Percentiles rank a stretch among this genome's conserved stretches.
Conservation (phyloP, 257 asterid genomes). For the Scutellaria baicalensis region DNA sequence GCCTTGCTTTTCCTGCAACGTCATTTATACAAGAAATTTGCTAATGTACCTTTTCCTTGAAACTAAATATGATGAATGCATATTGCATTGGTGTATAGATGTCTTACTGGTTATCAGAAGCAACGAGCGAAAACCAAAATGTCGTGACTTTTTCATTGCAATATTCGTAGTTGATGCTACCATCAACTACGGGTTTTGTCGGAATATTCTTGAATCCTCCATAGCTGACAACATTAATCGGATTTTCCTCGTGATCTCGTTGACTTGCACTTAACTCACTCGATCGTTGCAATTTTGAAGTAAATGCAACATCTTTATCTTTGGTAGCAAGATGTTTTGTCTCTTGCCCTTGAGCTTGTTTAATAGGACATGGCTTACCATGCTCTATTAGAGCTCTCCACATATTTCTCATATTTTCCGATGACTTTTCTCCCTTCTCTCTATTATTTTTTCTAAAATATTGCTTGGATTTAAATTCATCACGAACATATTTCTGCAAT, state of each 20-base stretch:
- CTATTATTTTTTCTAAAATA: background rate
- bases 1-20: slow-evolving; percentile 7
- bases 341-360: background rate
- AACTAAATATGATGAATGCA: background rate
- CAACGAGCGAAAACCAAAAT: slow-evolving; percentile 14
- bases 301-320: too few species aligned
- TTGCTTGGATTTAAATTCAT: background rate
- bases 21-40: background rate
- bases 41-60: background rate
- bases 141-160: background rate
- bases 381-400: background rate
- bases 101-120: slow-evolving; percentile 7
- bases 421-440: too few species aligned
- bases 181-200: too few species aligned
- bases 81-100: background rate
- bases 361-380: background rate
- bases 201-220: too few species aligned
- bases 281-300: background rate
- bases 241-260: too few species aligned
- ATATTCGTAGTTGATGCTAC: too few species aligned
- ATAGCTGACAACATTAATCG: too few species aligned
- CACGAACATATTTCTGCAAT: background rate
- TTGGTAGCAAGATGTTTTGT: too few species aligned
- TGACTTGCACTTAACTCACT: too few species aligned
- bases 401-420: background rate